Base-by-base conservation (phyloP, 169 alveolate species). In the Plasmodium malariae region DNA sequence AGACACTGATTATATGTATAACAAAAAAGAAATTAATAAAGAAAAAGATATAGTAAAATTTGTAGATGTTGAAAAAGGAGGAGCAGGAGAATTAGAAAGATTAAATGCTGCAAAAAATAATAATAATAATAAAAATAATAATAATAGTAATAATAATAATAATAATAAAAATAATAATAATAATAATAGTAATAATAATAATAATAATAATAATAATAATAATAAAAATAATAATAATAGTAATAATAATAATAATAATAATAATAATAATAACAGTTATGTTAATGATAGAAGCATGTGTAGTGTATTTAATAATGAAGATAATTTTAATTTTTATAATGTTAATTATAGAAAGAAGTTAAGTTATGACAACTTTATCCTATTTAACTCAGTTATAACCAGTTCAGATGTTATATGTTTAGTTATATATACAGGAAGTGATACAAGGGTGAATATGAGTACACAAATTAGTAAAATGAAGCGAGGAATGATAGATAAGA, bases 321-420 rank as follows among this genome's bases (percentile, higher is more conserved):
- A 70, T 17, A 67, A 74, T 70, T 67, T 55, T 57, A 87, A 87
- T 36, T 87, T 70, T 74, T 74, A 74, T 30, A 69, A 68, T 68
- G 60, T 83, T 9, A 67, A 34, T 32, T 83, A 67, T 83, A 57
- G 85, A 68, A 83, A 83, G 19, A 83, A 69, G 34, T 60, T 83
- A 69, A 83, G 14, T 54, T 83, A 83, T 57, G 99, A 98, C 68
- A 96, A 98, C 80, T 97, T 99, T 19, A 89, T 97, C 28, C 97
- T 99, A 98, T 96, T 98, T 5, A 97, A 96, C 88, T 97, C 99
- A 5, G 97, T 96, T 21, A 95, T 98, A 14, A 98, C 99, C 0
- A 96, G 98, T 43, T 99, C 99, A 1, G 95, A 93, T 37, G 96
- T 96, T 30, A 70, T 95, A 36, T 99, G 99, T 12, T 65, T 97